Conservation (phyloP, 2,329 filamentous ascomycete species). For the Bipolaris victoriae region DNA sequence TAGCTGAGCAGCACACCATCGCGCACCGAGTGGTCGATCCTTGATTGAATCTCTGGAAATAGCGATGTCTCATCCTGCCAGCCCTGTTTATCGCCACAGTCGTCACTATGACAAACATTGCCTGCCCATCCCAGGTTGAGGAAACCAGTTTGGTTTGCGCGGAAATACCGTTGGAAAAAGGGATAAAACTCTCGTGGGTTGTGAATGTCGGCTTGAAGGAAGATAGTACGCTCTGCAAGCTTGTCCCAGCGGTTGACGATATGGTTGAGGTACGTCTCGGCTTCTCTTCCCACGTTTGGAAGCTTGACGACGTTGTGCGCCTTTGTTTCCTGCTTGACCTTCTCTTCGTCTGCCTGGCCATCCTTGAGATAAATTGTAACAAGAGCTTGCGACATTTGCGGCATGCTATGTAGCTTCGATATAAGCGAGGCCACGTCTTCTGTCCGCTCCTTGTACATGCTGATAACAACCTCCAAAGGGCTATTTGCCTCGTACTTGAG, state of each 20-base stretch:
- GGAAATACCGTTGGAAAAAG: conserved; percentile 50
- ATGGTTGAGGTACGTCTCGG: conserved; percentile 56
- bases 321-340: conserved; percentile 28
- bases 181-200: conserved; percentile 47
- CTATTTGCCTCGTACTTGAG: conserved; percentile 26
- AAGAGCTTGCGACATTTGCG: conserved; percentile 25
- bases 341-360: conserved; percentile 24
- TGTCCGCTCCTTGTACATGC: conserved; percentile 47
- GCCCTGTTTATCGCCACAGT: conserved; percentile 50
- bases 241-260: conserved; percentile 53
- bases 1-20: conserved; percentile 51
- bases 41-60: conserved; percentile 47
- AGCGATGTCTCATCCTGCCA: conserved; percentile 51
- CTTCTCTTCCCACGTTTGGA: conserved; percentile 54
- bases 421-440: conserved; percentile 35
- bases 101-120: conserved; percentile 48
- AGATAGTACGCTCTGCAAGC: conserved; percentile 55
- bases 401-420: conserved; percentile 26
- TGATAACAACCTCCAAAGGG: conserved; percentile 45
- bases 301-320: conserved; percentile 35
- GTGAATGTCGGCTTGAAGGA: conserved; percentile 56
- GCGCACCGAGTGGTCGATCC: conserved; percentile 34
- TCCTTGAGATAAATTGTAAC: conserved; percentile 46
- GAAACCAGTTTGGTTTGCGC: conserved; percentile 51
- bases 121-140: conserved; percentile 52